Evolutionary conservation across 768 basidiomycete species (phyloP).

Genomic region (Terana coerulea): DNA sequence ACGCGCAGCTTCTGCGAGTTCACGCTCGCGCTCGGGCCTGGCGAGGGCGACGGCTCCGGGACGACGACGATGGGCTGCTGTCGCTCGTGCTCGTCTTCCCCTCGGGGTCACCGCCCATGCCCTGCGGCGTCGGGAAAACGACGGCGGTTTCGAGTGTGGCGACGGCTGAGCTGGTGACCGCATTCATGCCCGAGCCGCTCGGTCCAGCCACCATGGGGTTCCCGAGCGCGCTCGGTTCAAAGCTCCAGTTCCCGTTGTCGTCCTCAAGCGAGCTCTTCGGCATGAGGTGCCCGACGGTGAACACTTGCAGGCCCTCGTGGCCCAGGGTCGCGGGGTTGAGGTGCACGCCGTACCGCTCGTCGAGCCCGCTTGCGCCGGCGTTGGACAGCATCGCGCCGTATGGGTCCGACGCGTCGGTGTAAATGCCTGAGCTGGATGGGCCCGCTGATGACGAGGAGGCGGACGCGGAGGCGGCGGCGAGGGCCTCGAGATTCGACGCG

Average conservation of each 20-base stretch:
- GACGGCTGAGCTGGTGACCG: background rate
- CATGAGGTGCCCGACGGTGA: slow-evolving; percentile 75
- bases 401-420: slow-evolving; percentile 16
- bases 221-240: slow-evolving; percentile 38
- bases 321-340: slow-evolving; percentile 17
- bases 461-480: slow-evolving; percentile 5
- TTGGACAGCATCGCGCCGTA: slow-evolving; percentile 11
- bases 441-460: background rate
- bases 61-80: slow-evolving; percentile 19
- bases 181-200: background rate
- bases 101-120: slow-evolving; percentile 27
- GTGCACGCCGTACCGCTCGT: slow-evolving; percentile 19
- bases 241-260: slow-evolving; percentile 58
- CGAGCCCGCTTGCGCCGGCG: slow-evolving; percentile 13
- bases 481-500: background rate
- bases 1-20: slow-evolving; percentile 54
- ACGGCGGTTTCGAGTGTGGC: slow-evolving; percentile 13
- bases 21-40: background rate
- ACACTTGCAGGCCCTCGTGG: slow-evolving; percentile 74
- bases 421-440: slow-evolving; percentile 6
- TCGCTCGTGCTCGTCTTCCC: slow-evolving; percentile 22
- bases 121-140: slow-evolving; percentile 27
- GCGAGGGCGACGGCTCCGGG: slow-evolving; percentile 7
- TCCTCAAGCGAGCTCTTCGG: slow-evolving; percentile 51
- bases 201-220: background rate